phyloP scores from a whole-genome alignment of 352 stramenopile species.

The Pythium vanterpoolii region DNA sequence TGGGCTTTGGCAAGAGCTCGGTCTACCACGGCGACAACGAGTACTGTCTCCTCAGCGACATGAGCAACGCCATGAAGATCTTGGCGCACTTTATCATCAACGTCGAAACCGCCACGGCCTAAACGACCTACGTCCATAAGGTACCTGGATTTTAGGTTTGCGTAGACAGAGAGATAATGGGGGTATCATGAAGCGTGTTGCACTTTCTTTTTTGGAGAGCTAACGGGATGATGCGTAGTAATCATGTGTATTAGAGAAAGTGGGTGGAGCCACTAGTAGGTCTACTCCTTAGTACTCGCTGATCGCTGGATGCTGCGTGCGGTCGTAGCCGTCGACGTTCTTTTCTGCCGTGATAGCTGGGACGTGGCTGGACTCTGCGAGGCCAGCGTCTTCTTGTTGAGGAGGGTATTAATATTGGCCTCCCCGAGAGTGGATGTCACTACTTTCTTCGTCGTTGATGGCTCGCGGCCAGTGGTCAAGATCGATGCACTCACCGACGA shows the following conservation, averaged over 20 bases:
- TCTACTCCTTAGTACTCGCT: constrained; percentile 3
- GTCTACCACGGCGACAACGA: constrained; percentile 94
- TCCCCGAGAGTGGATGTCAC: constrained; percentile 3
- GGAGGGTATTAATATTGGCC: constrained; percentile 15
- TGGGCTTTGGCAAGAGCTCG: constrained; percentile 75
- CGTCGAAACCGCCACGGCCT: constrained; percentile 37
- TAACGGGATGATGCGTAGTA: too few relatives aligned
- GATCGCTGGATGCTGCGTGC: constrained; percentile 3
- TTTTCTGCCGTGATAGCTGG: constrained; percentile 84
- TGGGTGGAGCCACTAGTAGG: not conserved
- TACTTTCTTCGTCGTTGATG: constrained; percentile 27
- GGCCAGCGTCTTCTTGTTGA: constrained; percentile 38
- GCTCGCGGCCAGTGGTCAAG: constrained; percentile 34
- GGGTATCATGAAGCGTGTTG: not conserved
- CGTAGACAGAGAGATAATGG: not conserved
- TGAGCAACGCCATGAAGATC: constrained; percentile 86
- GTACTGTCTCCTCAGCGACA: constrained; percentile 85
- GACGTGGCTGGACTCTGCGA: constrained; percentile 76
- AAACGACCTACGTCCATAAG: not conserved
- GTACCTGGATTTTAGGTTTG: not conserved
- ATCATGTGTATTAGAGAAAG: not conserved
- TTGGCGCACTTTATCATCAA: constrained; percentile 80
- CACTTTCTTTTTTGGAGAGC: too few relatives aligned
- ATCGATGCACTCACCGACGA: constrained; percentile 72
- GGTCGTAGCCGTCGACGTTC: constrained; percentile 16